Conservation (phyloP, 768 basidiomycete genomes). For the Suillus clintonianus region DNA sequence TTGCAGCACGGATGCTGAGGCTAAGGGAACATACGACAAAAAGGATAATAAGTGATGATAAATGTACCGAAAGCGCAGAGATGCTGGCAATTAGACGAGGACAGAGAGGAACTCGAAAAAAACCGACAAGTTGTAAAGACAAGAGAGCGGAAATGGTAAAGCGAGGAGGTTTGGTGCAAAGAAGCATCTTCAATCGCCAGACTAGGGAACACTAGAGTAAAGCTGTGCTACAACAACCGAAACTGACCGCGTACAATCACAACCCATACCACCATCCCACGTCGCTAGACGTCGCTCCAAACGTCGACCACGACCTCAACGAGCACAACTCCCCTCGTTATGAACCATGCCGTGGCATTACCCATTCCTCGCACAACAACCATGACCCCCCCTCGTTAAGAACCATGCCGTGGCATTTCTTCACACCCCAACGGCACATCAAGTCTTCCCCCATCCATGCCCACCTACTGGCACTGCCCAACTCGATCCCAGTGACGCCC, state of each 20-base stretch:
- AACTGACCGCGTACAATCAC: no score
- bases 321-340: no score
- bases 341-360: no score
- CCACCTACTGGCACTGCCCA: no score
- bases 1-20: conserved; percentile 10
- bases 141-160: conserved; percentile 1
- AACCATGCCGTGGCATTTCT: conserved; percentile 1
- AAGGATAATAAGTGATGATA: conserved; percentile 11
- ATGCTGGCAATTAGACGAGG: neutral
- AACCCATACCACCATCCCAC: no score
- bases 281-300: no score
- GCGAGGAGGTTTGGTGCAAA: neutral
- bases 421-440: neutral
- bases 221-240: conserved; percentile 2
- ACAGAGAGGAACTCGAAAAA: neutral
- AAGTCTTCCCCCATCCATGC: no score
- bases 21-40: conserved; percentile 24
- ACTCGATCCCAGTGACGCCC: no score
- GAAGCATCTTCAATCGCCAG: neutral
- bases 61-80: neutral
- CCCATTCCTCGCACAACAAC: no score
- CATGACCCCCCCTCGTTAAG: no score
- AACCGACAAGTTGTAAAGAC: neutral
- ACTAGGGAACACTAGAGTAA: conserved; percentile 1
- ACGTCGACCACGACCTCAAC: no score